Conservation (phyloP, 345 rosid species). For the Pseudoturritis turrita region DNA sequence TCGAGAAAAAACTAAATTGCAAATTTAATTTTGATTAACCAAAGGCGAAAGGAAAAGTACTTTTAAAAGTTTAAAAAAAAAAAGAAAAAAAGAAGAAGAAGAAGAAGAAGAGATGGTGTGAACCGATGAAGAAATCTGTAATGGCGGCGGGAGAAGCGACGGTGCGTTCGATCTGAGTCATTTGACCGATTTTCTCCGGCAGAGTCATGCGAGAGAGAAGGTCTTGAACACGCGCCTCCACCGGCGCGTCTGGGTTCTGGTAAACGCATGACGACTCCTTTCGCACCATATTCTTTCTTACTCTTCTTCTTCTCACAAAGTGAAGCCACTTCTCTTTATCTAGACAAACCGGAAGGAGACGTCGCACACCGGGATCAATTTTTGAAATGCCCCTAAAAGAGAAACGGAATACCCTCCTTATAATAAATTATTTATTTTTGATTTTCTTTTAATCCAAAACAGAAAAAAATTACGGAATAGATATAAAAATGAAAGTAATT, state of each 20-base stretch:
- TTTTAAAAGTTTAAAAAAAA: not conserved
- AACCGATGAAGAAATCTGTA: conserved; percentile 36
- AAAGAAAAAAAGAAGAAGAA: not conserved
- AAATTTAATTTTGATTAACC: not conserved
- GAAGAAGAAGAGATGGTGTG: not conserved
- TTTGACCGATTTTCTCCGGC: conserved; percentile 74
- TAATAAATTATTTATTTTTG: too few species aligned
- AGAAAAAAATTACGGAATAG: too few species aligned
- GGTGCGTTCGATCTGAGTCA: conserved; percentile 75
- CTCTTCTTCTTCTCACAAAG: too few species aligned
- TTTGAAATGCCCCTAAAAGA: too few species aligned
- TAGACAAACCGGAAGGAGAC: too few species aligned
- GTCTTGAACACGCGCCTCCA: conserved; percentile 69
- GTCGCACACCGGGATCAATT: too few species aligned
- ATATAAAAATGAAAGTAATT: too few species aligned
- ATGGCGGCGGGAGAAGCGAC: conserved; percentile 51
- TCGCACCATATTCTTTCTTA: too few species aligned
- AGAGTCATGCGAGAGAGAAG: conserved; percentile 80
- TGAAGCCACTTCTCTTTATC: too few species aligned
- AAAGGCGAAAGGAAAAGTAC: not conserved
- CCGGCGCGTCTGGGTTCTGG: conserved; percentile 51
- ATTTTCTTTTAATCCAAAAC: too few species aligned
- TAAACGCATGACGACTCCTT: conserved; percentile 42
- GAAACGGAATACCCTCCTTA: too few species aligned
- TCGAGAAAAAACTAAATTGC: not conserved